These are phyloP conservation scores for Colletotrichum sp. DNA, from an alignment of 2,329 filamentous ascomycete species.

Conservation along the genomic window DNA sequence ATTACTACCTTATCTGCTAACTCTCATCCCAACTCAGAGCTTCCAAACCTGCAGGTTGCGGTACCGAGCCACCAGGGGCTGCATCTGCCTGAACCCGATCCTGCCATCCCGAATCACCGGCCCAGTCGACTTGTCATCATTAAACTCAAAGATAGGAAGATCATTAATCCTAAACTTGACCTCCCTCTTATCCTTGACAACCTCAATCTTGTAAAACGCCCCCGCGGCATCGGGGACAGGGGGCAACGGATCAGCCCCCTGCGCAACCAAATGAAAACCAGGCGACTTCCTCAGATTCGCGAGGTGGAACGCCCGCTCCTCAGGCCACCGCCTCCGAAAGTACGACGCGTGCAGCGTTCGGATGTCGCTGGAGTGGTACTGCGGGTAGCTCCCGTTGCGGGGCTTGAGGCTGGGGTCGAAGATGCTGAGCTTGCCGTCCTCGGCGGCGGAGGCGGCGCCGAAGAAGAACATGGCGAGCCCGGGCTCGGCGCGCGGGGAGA, in stretches of 20 bases:
- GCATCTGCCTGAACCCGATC: constrained; percentile 35
- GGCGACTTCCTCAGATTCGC: constrained; percentile 35
- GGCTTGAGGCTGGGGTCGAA: constrained; percentile 30
- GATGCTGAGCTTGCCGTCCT: constrained; percentile 26
- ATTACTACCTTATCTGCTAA: fast-evolving
- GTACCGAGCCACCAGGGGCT: constrained; percentile 32
- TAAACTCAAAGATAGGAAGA: constrained; percentile 29
- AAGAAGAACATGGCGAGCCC: constrained; percentile 39
- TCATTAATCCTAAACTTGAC: constrained; percentile 33
- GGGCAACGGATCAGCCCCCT: constrained; percentile 33
- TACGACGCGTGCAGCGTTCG: constrained; percentile 25
- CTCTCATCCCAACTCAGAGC: neutral
- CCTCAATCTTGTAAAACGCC: constrained; percentile 33
- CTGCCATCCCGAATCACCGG: constrained; percentile 27
- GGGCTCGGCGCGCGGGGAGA: constrained; percentile 32
- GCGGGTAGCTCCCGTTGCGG: constrained; percentile 28
- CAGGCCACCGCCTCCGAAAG: constrained; percentile 28
- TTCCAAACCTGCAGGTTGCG: constrained; percentile 35
- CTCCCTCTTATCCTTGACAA: constrained; percentile 33
- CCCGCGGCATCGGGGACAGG: constrained; percentile 31
- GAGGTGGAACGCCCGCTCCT: constrained; percentile 32
- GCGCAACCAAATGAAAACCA: constrained; percentile 31
- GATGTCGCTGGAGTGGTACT: constrained; percentile 27
- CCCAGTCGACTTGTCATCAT: constrained; percentile 32
- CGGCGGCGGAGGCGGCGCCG: constrained; percentile 29